Conservation (phyloP, 257 asterid genomes). For the Nicotiana otophora region DNA sequence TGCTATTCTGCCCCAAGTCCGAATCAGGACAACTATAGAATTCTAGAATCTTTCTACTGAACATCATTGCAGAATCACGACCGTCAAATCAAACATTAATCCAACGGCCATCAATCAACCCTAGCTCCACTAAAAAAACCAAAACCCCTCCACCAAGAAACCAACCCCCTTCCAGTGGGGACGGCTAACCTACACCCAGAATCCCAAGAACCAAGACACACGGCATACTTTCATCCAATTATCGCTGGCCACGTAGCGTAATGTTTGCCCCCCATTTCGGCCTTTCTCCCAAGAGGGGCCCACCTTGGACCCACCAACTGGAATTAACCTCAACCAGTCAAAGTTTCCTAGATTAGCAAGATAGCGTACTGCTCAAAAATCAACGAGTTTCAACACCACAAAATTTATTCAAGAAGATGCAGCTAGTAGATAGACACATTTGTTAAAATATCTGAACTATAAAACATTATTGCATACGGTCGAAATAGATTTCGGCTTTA, state of each 20-base stretch:
- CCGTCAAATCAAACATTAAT: slow-evolving; percentile 14
- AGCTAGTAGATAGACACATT: neutral
- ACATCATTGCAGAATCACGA: slow-evolving; percentile 1
- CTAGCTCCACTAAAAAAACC: slow-evolving; percentile 18
- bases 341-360: slow-evolving; percentile 18
- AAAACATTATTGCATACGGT: neutral
- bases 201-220: slow-evolving; percentile 38
- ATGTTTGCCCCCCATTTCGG: slow-evolving; percentile 8
- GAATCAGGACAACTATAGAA: neutral
- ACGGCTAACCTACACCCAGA: slow-evolving; percentile 33
- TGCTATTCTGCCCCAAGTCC: neutral
- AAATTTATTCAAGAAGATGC: neutral
- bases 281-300: slow-evolving; percentile 11
- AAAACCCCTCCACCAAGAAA: slow-evolving; percentile 54
- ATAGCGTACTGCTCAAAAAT: neutral
- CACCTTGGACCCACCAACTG: slow-evolving; percentile 5
- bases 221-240: slow-evolving; percentile 21
- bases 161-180: slow-evolving; percentile 17
- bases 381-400: neutral
- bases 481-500: no score
- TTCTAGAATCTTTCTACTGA: slow-evolving; percentile 4
- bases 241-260: slow-evolving; percentile 11
- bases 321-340: slow-evolving; percentile 30
- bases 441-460: slow-evolving; percentile 6
- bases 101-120: slow-evolving; percentile 16